Percentiles rank a stretch among this genome's conserved stretches.
Evolutionary conservation across 1,139 yeast species (phyloP).

Genomic region (Spathaspora sp.): DNA sequence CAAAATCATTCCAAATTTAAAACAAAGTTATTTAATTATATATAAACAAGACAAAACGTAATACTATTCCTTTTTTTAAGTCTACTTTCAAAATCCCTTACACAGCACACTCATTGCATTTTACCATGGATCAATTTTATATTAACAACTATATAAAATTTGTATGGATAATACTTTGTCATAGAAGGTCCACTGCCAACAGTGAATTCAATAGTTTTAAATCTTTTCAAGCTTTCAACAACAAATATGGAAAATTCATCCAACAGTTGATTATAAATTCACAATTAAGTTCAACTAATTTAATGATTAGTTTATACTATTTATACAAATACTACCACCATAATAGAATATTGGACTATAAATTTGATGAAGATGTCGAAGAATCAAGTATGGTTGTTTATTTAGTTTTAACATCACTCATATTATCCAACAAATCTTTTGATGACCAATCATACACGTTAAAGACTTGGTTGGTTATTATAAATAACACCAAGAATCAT

Average conservation of each 20-base stretch:
- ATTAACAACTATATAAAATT: slow-evolving; percentile 14
- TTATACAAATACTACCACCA: slow-evolving; percentile 25
- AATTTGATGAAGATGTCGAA: slow-evolving; percentile 10
- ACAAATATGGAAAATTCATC: slow-evolving; percentile 21
- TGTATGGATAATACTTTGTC: slow-evolving; percentile 15
- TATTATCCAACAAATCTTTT: slow-evolving; percentile 47
- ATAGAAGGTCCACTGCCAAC: neutral
- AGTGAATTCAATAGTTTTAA: slow-evolving; percentile 5
- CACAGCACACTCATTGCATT: no score
- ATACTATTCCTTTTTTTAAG: neutral
- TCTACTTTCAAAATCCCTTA: no score
- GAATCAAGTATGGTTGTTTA: slow-evolving; percentile 25
- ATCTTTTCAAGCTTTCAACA: slow-evolving; percentile 15
- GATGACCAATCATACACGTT: slow-evolving; percentile 55
- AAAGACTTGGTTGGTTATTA: slow-evolving; percentile 46
- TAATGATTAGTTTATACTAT: slow-evolving; percentile 32
- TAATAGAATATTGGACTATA: slow-evolving; percentile 8
- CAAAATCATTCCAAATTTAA: slow-evolving; percentile 2
- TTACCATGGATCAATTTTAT: slow-evolving; percentile 10
- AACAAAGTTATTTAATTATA: neutral
- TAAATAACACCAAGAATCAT: slow-evolving; percentile 11
- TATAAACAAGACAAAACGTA: neutral
- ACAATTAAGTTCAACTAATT: slow-evolving; percentile 30
- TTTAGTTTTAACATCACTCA: slow-evolving; percentile 33
- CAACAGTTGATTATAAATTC: slow-evolving; percentile 24